phyloP scores from a whole-genome alignment of 495 filamentous ascomycete genomes.

The Penicillium dipodomyicola region DNA sequence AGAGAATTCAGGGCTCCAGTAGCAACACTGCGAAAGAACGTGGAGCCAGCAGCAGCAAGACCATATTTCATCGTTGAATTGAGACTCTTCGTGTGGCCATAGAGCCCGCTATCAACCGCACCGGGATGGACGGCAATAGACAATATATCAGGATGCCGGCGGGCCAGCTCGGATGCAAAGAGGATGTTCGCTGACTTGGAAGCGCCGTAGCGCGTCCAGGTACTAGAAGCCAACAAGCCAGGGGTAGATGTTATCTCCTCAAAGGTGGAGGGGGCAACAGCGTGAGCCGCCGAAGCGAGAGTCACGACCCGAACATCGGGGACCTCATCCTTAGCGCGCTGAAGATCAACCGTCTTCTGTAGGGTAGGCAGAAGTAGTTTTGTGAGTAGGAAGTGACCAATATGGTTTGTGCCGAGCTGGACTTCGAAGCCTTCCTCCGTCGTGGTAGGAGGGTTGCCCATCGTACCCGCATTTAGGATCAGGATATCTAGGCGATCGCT shows the following conservation, averaged over 20 bases:
- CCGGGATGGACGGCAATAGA: slow-evolving; percentile 66
- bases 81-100: slow-evolving; percentile 28
- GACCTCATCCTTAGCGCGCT: slow-evolving; percentile 19
- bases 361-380: slow-evolving; percentile 63
- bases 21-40: slow-evolving; percentile 34
- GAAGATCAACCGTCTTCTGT: slow-evolving; percentile 41
- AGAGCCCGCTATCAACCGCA: slow-evolving; percentile 56
- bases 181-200: slow-evolving; percentile 73
- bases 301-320: slow-evolving; percentile 30
- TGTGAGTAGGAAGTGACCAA: slow-evolving; percentile 53
- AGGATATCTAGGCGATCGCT: slow-evolving; percentile 59
- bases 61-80: slow-evolving; percentile 29
- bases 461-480: slow-evolving; percentile 56
- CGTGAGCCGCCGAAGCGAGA: slow-evolving; percentile 40
- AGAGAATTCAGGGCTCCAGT: slow-evolving; percentile 58
- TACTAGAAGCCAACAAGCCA: slow-evolving; percentile 29
- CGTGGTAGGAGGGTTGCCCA: slow-evolving; percentile 47
- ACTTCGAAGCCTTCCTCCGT: slow-evolving; percentile 83
- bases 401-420: slow-evolving; percentile 62
- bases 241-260: slow-evolving; percentile 46
- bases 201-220: slow-evolving; percentile 57
- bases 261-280: slow-evolving; percentile 50
- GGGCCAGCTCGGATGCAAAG: slow-evolving; percentile 57
- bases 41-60: slow-evolving; percentile 18
- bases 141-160: slow-evolving; percentile 54